Base-by-base conservation (phyloP, 1,139 yeast genomes). In the Sugiyamaella neomexicana region DNA sequence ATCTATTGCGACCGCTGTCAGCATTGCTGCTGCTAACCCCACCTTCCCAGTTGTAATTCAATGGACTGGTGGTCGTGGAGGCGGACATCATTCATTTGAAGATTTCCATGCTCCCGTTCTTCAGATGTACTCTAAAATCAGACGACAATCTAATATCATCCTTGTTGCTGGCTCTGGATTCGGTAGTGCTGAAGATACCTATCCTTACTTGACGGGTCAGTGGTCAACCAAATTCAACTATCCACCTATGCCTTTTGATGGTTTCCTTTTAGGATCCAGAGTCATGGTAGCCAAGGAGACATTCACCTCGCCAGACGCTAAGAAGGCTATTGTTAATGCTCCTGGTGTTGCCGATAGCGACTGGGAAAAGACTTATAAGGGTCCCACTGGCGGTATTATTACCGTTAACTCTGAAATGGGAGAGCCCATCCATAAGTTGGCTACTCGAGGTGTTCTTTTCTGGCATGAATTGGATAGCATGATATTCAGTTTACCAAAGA, bases 31-130 rank as follows among this genome's bases (percentile, higher is more conserved):
- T 72, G 91, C 96, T 52, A 95, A 91, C 75, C 99, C 99, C 64
- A 76, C 72, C 59, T 93, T 95, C 90, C 99, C 99, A 62, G 89
- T 93, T 68, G 91, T 93, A 56, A 78, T 93, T 66, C 99, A 93
- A 80, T 93, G 99, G 99, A 93, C 99, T 61, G 99, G 98, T 81
- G 99, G 99, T 73, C 91, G 99, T 82, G 99, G 97, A 77, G 99
- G 99, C 81, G 99, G 99, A 69, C 99, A 93, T 73, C 99, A 93
- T 75, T 91, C 98, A 55, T 93, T 85, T 70, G 99, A 93, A 79
- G 99, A 93, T 76, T 90, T 91, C 95, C 99, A 93, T 73, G 93
- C 91, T 69, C 99, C 99, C 65, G 82, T 93, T 65, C 77, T 93
- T 69, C 97, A 89, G 73, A 93, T 91, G 93, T 93, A 93, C 75